These are phyloP conservation scores for Karstenula rhodostoma DNA, from an alignment of 2,329 filamentous ascomycete genomes.

Conservation along the genomic window DNA sequence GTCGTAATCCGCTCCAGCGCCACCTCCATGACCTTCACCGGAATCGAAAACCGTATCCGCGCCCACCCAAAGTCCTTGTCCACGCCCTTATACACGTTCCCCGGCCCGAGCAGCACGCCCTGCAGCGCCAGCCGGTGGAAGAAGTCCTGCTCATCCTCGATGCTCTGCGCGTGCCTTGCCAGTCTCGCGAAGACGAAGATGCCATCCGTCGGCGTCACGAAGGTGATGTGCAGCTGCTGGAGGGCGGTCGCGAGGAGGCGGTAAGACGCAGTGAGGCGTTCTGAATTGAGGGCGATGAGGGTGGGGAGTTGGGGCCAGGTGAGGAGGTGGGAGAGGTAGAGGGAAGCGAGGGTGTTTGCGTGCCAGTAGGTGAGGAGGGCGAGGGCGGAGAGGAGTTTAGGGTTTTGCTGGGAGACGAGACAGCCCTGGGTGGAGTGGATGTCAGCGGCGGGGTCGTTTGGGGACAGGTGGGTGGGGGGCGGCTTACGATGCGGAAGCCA, in stretches of 20 bases:
- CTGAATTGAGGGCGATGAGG: slow-evolving; percentile 33
- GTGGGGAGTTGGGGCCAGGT: slow-evolving; percentile 37
- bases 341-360: slow-evolving; percentile 29
- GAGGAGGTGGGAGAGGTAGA: slow-evolving; percentile 34
- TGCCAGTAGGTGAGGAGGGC: slow-evolving; percentile 27
- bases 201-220: slow-evolving; percentile 36
- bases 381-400: slow-evolving; percentile 30
- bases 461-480: background rate
- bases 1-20: slow-evolving; percentile 24
- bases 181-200: slow-evolving; percentile 38
- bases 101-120: slow-evolving; percentile 31
- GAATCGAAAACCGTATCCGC: slow-evolving; percentile 34
- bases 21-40: slow-evolving; percentile 23
- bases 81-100: slow-evolving; percentile 31
- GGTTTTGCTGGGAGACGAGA: slow-evolving; percentile 40
- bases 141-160: slow-evolving; percentile 30
- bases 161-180: slow-evolving; percentile 22
- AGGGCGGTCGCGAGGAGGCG: slow-evolving; percentile 27
- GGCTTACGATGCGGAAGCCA: slow-evolving; percentile 38
- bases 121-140: slow-evolving; percentile 26
- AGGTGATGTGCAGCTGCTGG: slow-evolving; percentile 25
- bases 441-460: background rate
- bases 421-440: slow-evolving; percentile 31
- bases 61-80: slow-evolving; percentile 42
- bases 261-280: slow-evolving; percentile 34